Evolutionary conservation across 1,139 yeast species (phyloP).

Genomic region (Hyphopichia fennica): DNA sequence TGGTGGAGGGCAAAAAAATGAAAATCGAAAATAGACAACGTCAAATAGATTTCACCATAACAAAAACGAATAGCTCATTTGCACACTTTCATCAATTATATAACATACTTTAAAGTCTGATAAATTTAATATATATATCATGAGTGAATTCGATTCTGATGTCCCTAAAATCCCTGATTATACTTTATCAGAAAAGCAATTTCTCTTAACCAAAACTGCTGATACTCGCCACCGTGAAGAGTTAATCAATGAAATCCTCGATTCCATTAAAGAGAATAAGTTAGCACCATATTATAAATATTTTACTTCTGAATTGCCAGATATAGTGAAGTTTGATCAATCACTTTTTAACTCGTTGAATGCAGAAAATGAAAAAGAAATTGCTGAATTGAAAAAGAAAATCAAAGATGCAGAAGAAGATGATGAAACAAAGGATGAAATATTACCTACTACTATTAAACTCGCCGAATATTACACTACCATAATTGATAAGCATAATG

Average conservation of each 20-base stretch:
- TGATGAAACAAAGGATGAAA: slow-evolving; percentile 88
- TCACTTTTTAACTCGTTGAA: slow-evolving; percentile 49
- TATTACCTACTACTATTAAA: slow-evolving; percentile 71
- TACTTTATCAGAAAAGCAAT: slow-evolving; percentile 74
- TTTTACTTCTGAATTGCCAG: slow-evolving; percentile 53
- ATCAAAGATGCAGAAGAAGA: slow-evolving; percentile 78
- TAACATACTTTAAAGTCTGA: too few relatives aligned
- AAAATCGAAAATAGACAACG: background rate
- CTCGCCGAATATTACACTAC: slow-evolving; percentile 87
- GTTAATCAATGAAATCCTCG: slow-evolving; percentile 48
- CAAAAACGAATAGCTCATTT: too few relatives aligned
- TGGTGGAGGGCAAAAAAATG: background rate
- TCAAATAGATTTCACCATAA: background rate
- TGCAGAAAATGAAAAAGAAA: slow-evolving; percentile 54
- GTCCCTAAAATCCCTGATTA: slow-evolving; percentile 76
- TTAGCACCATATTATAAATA: slow-evolving; percentile 86
- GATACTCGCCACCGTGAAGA: slow-evolving; percentile 35
- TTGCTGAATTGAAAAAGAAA: slow-evolving; percentile 57
- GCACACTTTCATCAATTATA: too few relatives aligned
- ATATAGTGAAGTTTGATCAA: slow-evolving; percentile 57
- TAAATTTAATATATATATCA: slow-evolving; percentile 13
- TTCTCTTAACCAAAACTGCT: slow-evolving; percentile 47
- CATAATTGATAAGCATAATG: slow-evolving; percentile 78
- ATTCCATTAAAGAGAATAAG: slow-evolving; percentile 55
- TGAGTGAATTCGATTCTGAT: slow-evolving; percentile 45